Percentiles rank a stretch among this genome's conserved stretches.
Evolutionary conservation across 1,139 yeast genomes (phyloP).

Genomic region (Zygoascus meyerae): DNA sequence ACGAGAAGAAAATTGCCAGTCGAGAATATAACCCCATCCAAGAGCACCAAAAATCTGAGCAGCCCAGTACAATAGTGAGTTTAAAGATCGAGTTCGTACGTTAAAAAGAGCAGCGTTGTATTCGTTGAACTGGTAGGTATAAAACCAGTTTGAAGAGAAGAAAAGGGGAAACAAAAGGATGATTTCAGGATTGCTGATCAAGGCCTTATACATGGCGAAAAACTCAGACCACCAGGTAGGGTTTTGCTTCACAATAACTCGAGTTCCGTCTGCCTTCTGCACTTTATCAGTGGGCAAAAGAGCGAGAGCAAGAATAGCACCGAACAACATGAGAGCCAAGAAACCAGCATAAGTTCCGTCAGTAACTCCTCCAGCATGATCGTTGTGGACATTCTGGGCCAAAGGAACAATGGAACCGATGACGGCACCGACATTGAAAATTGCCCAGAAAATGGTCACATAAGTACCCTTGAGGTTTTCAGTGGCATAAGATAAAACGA

Average conservation of each 20-base stretch:
- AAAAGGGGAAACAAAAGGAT: conserved; percentile 51
- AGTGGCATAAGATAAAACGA: conserved; percentile 54
- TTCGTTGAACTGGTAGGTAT: conserved; percentile 55
- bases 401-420: conserved; percentile 29
- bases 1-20: conserved; percentile 40
- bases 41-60: conserved; percentile 55
- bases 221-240: conserved; percentile 47
- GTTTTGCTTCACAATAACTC: conserved; percentile 40
- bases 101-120: conserved; percentile 51
- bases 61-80: conserved; percentile 54
- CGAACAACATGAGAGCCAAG: conserved; percentile 47
- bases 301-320: conserved; percentile 42
- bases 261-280: conserved; percentile 48
- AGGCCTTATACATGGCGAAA: conserved; percentile 36
- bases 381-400: conserved; percentile 18
- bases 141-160: conserved; percentile 58
- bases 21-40: conserved; percentile 44
- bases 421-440: conserved; percentile 60
- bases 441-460: conserved; percentile 52
- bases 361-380: conserved; percentile 38
- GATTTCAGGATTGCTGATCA: conserved; percentile 43
- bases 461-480: conserved; percentile 51
- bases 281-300: conserved; percentile 48
- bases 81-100: conserved; percentile 53
- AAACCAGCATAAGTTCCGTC: conserved; percentile 56